Evolutionary conservation across 1,284 basidiomycete species (phyloP), one percentile per base, ranked within the genome.

Genomic region (Singerocomus inundabilis): DNA sequence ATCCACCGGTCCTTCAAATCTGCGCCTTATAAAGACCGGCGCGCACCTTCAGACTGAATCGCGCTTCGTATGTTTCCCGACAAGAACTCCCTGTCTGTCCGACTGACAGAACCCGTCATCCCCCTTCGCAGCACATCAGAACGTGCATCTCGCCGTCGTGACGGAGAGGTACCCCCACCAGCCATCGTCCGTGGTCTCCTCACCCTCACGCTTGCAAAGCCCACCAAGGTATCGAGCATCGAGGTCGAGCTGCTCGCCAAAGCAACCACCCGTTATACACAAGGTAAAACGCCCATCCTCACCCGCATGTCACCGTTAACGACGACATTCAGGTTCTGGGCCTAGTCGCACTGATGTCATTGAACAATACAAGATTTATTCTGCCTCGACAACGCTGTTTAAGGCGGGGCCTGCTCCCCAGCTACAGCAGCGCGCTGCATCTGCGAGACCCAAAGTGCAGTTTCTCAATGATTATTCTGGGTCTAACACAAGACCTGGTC

Each of bases 151-250:
- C 48, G 74, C 21, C 77, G 78, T 34, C 64, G 68, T 13, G 64
- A 70, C 9, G 66, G 65, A n/a, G 64, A 74, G 18, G 77, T 78
- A 57, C 73, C 77, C 1, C 79, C 82, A 6, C 85, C 91, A 2
- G 86, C 93, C 7, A 78, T 95, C 68, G 76, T 99, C 29, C 80
- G 96, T 34, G 96, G 94, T n/a, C 74, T 98, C 11, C 77, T 98
- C 51, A 87, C 85, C 1, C 74, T 99, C 38, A 81, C 83, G 11
- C 76, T 98, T 28, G 74, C 76, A 41, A 96, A 95, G 65, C 84
- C 94, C 0, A 93, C 85, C 34, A 85, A 88, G 66, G 87, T 99
- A 61, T 87, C 88, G 32, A 90, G 85, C 60, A 95, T 99, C 51
- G 81, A 85, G 48, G 75, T 97, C 39, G 83, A 84, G 58, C 74